Evolutionary conservation across 768 basidiomycete species (phyloP).

Genomic region (Gloeophyllum trabeum): DNA sequence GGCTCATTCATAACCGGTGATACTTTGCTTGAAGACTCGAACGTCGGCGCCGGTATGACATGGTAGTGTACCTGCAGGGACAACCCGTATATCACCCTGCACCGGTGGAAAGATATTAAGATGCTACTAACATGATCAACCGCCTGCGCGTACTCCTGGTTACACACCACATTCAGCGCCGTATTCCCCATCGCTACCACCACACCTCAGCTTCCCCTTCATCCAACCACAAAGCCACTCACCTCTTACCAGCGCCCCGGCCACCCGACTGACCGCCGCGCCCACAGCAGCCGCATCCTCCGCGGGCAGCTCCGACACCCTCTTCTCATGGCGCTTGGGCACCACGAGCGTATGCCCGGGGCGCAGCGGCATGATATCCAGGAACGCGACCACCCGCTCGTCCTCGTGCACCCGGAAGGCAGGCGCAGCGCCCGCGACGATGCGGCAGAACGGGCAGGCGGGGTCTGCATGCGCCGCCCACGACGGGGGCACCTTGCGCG

Average conservation of each 20-base stretch:
- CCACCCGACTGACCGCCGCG: slow-evolving; percentile 46
- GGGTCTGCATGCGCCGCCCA: slow-evolving; percentile 31
- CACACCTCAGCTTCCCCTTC: neutral
- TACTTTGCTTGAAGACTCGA: slow-evolving; percentile 14
- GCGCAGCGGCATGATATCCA: slow-evolving; percentile 66
- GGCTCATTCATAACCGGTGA: slow-evolving; percentile 4
- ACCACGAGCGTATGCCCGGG: slow-evolving; percentile 61
- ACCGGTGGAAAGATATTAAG: slow-evolving; percentile 1
- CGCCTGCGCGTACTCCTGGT: slow-evolving; percentile 74
- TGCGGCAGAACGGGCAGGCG: slow-evolving; percentile 55
- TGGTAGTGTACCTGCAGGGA: slow-evolving; percentile 58
- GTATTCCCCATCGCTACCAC: slow-evolving; percentile 49
- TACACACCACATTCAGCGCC: slow-evolving; percentile 66
- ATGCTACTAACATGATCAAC: slow-evolving; percentile 52
- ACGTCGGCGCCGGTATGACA: slow-evolving; percentile 58
- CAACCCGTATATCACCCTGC: neutral
- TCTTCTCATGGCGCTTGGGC: slow-evolving; percentile 50
- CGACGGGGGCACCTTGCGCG: slow-evolving; percentile 29
- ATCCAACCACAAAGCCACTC: slow-evolving; percentile 6
- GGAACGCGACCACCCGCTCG: slow-evolving; percentile 50
- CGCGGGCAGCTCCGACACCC: slow-evolving; percentile 53
- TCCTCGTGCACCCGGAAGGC: slow-evolving; percentile 47
- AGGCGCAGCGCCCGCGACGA: slow-evolving; percentile 37
- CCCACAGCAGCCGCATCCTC: slow-evolving; percentile 51
- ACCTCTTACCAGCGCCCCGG: slow-evolving; percentile 55